A percentile compares a stretch with the other conserved stretches of the same genome.
phyloP scores from a whole-genome alignment of 108 stramenopile genomes.

The Nitzschia sp. region DNA sequence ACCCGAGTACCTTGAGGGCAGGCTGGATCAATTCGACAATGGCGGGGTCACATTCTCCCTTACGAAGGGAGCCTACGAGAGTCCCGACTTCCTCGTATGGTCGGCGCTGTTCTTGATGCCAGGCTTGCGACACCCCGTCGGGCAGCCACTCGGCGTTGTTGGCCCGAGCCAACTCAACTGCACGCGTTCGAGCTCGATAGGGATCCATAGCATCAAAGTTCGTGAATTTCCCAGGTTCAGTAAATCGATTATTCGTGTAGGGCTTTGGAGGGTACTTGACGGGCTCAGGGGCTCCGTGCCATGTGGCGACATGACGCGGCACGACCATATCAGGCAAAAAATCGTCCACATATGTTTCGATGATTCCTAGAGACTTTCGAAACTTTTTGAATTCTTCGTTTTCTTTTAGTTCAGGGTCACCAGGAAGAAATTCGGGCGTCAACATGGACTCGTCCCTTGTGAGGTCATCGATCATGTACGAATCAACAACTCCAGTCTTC shows the following conservation, averaged over 20 bases:
- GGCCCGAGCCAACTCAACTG: constrained; percentile 76
- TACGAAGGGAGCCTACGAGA: constrained; percentile 69
- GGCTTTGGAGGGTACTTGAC: constrained; percentile 57
- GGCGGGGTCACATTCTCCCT: constrained; percentile 55
- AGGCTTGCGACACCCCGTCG: constrained; percentile 52
- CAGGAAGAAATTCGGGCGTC: constrained; percentile 53
- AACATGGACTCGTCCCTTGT: constrained; percentile 58
- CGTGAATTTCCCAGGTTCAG: constrained; percentile 60
- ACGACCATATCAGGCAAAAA: constrained; percentile 63
- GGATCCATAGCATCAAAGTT: constrained; percentile 75
- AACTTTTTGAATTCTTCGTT: constrained; percentile 67
- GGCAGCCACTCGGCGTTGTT: constrained; percentile 89
- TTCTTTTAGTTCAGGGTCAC: constrained; percentile 65
- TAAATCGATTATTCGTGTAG: constrained; percentile 82
- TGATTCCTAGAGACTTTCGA: constrained; percentile 67
- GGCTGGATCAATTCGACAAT: constrained; percentile 72
- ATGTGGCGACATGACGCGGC: constrained; percentile 74
- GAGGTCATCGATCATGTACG: constrained; percentile 68
- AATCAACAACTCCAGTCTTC: constrained; percentile 64
- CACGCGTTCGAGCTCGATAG: constrained; percentile 58
- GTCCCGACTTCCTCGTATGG: constrained; percentile 67
- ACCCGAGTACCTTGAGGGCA: constrained; percentile 73
- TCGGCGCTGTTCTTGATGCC: constrained; percentile 50
- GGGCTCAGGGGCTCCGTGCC: constrained; percentile 82
- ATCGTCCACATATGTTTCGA: constrained; percentile 80